Conservation (phyloP, 192 early-diverging fungal species). For the Lobosporangium transversale region DNA sequence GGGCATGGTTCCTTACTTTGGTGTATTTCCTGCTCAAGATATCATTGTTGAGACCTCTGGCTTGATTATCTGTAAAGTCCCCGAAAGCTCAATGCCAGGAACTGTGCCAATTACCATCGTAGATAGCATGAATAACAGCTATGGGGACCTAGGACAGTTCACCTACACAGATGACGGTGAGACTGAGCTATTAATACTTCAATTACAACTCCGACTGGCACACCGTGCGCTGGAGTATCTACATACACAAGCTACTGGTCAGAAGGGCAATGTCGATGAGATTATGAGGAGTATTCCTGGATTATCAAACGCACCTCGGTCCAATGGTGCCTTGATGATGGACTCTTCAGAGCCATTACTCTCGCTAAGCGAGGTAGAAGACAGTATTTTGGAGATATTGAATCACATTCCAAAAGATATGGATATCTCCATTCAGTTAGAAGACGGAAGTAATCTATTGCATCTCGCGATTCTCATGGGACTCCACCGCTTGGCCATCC, state of each 20-base stretch:
- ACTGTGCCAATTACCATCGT: slow-evolving; percentile 26
- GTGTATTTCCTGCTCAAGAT: slow-evolving; percentile 34
- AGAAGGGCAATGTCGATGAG: slow-evolving; percentile 27
- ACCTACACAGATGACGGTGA: slow-evolving; percentile 47
- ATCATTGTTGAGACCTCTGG: slow-evolving; percentile 18
- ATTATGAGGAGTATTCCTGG: slow-evolving; percentile 40
- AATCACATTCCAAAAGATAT: slow-evolving; percentile 13
- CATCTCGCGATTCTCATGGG: slow-evolving; percentile 36
- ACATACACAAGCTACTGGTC: slow-evolving; percentile 32
- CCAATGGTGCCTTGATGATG: slow-evolving; percentile 4
- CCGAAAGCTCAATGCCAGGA: slow-evolving; percentile 26
- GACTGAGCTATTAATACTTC: slow-evolving; percentile 36
- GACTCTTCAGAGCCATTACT: slow-evolving; percentile 1
- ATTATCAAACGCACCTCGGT: slow-evolving; percentile 15
- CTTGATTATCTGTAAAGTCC: slow-evolving; percentile 39
- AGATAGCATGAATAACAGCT: slow-evolving; percentile 30
- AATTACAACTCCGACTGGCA: slow-evolving; percentile 36
- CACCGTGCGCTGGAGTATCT: slow-evolving; percentile 45
- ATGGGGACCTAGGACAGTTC: slow-evolving; percentile 28
- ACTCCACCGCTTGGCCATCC: slow-evolving; percentile 1
- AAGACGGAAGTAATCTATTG: slow-evolving; percentile 41
- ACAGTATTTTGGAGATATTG: slow-evolving; percentile 27
- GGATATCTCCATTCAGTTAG: slow-evolving; percentile 46
- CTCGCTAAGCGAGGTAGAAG: slow-evolving; percentile 24
- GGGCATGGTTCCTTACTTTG: slow-evolving; percentile 48